phyloP scores from a whole-genome alignment of 2,329 filamentous ascomycete genomes.

The Colletotrichum brevisporum region DNA sequence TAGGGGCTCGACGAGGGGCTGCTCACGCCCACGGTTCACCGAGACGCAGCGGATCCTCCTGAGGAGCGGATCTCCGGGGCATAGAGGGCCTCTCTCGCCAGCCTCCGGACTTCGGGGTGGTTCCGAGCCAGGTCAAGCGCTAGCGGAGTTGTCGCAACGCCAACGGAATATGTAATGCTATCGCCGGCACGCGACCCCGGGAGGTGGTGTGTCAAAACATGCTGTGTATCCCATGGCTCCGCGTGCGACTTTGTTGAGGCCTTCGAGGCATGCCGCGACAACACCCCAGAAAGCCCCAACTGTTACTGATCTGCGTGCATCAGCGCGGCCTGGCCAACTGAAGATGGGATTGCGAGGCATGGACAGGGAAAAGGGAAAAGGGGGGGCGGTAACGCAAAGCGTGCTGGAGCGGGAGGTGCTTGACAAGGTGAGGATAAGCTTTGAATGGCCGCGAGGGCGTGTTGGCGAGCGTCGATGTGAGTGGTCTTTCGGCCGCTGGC shows the following conservation, averaged over 20 bases:
- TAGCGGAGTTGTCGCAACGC: conserved; percentile 31
- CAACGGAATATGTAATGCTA: conserved; percentile 29
- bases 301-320: too few relatives aligned
- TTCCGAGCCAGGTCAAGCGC: conserved; percentile 31
- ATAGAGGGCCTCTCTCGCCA: conserved; percentile 26
- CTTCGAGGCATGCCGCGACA: conserved; percentile 19
- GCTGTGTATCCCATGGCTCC: conserved; percentile 24
- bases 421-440: conserved; percentile 31
- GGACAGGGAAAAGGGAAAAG: not conserved
- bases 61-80: conserved; percentile 37
- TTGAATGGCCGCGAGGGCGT: conserved; percentile 28
- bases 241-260: conserved; percentile 25
- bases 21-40: conserved; percentile 20
- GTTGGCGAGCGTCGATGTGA: conserved; percentile 31
- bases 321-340: too few relatives aligned
- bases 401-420: not conserved
- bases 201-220: conserved; percentile 36
- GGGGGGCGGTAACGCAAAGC: not conserved
- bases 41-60: conserved; percentile 32
- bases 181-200: conserved; percentile 22
- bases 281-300: not conserved
- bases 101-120: conserved; percentile 38
- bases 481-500: conserved; percentile 27
- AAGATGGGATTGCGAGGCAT: too few relatives aligned
- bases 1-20: conserved; percentile 29